Base-by-base conservation (phyloP, 2,329 filamentous ascomycete species). In the Boeremia exigua region DNA sequence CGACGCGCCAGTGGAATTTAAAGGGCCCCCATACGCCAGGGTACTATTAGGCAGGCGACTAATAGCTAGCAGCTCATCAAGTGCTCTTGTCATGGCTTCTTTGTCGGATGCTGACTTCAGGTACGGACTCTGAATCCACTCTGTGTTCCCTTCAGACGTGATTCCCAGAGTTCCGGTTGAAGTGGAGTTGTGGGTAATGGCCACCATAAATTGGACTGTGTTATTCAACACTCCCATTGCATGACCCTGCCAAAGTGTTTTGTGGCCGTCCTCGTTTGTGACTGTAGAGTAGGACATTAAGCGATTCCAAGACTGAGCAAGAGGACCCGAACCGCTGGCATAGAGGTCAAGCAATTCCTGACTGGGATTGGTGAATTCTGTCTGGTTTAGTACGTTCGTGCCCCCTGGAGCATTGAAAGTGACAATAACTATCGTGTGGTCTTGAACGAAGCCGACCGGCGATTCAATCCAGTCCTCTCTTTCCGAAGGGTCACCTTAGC, bases 101-200 rank as follows among this genome's bases (percentile, higher is more conserved):
- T 65, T 68, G 50, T 71, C 68, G 10, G 58, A 63, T 2, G 78
- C 78, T 30, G 81, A 79, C n/a, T 76, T 81, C 6, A 83, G 74
- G 67, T 81, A 82, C 8, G 81, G 68, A 62, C 78, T 80, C 44
- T 80, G 69, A 25, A 73, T 75, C 49, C 81, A 68, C 25, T 75
- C 66, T 45, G 77, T 75, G 34, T 73, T 64, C 14, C 73, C 69
- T 0, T 60, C 54, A 4, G 54, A 23, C 12, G 64, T 64, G 15
- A 70, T 64, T 27, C 62, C 62, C 15, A 68, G 56, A n/a, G 29
- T 46, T 29, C 63, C 65, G 12, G 48, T 32, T 1, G 63, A 66
- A n/a, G 63, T 65, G 9, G 57, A 47, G 28, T 61, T 61, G 49
- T 66, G 61, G 2, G 63, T 68, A 8, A 63, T 46, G 27, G 58